Evolutionary conservation across 2,329 filamentous ascomycete species (phyloP).

Genomic region (Tolypocladium inflatum): DNA sequence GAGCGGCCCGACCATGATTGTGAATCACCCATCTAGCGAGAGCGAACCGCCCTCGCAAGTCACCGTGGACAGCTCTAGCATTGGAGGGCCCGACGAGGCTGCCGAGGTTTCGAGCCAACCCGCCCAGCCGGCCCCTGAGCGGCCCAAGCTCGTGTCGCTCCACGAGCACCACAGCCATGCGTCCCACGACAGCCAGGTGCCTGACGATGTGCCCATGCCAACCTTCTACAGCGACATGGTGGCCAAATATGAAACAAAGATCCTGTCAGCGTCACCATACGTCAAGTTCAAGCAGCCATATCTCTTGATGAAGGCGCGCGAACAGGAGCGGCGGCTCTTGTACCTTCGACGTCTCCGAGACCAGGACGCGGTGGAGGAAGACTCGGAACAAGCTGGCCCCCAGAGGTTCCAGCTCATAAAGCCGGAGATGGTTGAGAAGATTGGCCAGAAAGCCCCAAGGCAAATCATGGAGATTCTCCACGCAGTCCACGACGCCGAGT

Average conservation of each 20-base stretch:
- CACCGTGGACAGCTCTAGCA: constrained; percentile 18
- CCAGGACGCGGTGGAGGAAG: constrained; percentile 54
- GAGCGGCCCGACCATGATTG: constrained; percentile 19
- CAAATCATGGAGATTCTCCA: constrained; percentile 91
- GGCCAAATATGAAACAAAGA: constrained; percentile 82
- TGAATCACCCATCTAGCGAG: constrained; percentile 26
- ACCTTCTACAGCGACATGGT: constrained; percentile 95
- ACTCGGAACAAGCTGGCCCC: constrained; percentile 52
- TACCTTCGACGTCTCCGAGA: constrained; percentile 78
- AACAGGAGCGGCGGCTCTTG: constrained; percentile 76
- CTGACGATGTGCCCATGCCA: constrained; percentile 73
- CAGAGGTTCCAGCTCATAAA: constrained; percentile 84
- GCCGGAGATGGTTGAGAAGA: constrained; percentile 87
- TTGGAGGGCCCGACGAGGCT: constrained; percentile 16
- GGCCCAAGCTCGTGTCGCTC: constrained; percentile 20
- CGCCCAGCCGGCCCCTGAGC: constrained; percentile 13
- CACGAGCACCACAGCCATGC: constrained; percentile 34
- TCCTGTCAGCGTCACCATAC: constrained; percentile 90
- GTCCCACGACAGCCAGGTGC: constrained; percentile 47
- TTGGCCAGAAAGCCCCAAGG: constrained; percentile 67
- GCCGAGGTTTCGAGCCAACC: constrained; percentile 14
- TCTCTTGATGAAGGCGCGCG: constrained; percentile 80
- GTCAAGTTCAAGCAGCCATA: constrained; percentile 94
- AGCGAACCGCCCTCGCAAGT: constrained; percentile 25
- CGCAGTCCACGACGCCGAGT: constrained; percentile 92